phyloP scores from a whole-genome alignment of 345 rosid genomes.

The Pistacia integerrima region DNA sequence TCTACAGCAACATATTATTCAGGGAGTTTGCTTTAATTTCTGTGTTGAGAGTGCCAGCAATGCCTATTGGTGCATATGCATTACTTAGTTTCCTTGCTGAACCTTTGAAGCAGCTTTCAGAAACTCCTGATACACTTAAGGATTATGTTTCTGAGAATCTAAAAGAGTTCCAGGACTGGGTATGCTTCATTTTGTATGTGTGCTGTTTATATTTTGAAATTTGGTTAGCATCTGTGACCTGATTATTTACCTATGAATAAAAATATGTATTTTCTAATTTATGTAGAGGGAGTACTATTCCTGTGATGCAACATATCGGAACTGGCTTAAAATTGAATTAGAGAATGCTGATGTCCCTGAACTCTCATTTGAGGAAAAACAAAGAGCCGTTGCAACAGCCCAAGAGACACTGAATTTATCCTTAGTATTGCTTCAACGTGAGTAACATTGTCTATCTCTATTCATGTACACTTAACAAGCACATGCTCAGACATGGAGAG shows the following conservation, averaged over 20 bases:
- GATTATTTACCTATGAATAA: neutral
- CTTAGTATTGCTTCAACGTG: slow-evolving; percentile 62
- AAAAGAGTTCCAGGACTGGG: slow-evolving; percentile 97
- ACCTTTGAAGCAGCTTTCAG: slow-evolving; percentile 94
- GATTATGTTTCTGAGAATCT: slow-evolving; percentile 73
- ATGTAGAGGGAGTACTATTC: slow-evolving; percentile 86
- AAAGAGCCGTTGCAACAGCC: slow-evolving; percentile 64
- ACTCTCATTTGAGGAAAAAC: slow-evolving; percentile 77
- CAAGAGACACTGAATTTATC: slow-evolving; percentile 70
- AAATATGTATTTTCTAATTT: slow-evolving; percentile 17
- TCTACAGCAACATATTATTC: slow-evolving; percentile 80
- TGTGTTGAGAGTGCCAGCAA: slow-evolving; percentile 97
- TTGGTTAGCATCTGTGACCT: slow-evolving; percentile 1
- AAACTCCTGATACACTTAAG: slow-evolving; percentile 55
- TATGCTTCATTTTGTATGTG: slow-evolving; percentile 37
- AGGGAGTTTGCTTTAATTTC: slow-evolving; percentile 95
- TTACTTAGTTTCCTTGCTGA: too few species aligned
- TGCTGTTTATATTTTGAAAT: neutral
- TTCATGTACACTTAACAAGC: slow-evolving; percentile 1
- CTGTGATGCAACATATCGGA: too few species aligned
- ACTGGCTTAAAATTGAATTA: slow-evolving; percentile 90
- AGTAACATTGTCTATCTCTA: slow-evolving; percentile 29
- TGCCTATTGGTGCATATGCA: too few species aligned
- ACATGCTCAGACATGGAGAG: too few species aligned
- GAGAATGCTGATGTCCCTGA: slow-evolving; percentile 80